phyloP scores from a whole-genome alignment of 371 early-diverging fungal species.

The Circinella minor region DNA sequence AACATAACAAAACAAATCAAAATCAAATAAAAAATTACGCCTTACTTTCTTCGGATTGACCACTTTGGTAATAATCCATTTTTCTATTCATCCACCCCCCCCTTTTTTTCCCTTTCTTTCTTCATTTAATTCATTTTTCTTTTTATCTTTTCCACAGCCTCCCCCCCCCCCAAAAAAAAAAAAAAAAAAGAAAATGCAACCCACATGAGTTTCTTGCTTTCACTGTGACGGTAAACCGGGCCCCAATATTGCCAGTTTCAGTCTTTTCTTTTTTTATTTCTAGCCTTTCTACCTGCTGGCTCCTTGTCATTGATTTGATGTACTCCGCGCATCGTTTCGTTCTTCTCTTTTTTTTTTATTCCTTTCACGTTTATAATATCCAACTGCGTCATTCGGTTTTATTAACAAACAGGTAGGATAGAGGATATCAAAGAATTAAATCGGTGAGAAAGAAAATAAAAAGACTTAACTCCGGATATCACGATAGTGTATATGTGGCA shows the following conservation, averaged over 20 bases:
- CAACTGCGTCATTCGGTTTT: too few relatives aligned
- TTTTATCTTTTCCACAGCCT: too few relatives aligned
- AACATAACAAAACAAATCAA: neutral
- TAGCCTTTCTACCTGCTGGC: conserved; percentile 9
- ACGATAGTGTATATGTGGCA: too few relatives aligned
- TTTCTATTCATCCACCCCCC: too few relatives aligned
- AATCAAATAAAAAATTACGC: neutral
- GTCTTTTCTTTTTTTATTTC: conserved; percentile 3
- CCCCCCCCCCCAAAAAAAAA: neutral
- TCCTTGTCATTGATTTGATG: neutral
- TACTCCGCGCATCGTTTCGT: neutral
- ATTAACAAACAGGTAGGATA: too few relatives aligned
- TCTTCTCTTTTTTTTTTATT: too few relatives aligned
- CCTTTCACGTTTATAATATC: too few relatives aligned
- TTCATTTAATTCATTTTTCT: too few relatives aligned
- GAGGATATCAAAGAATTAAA: too few relatives aligned
- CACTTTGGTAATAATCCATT: neutral
- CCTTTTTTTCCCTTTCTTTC: too few relatives aligned
- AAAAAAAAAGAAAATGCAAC: neutral
- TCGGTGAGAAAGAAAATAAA: too few relatives aligned
- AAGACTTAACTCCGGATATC: too few relatives aligned
- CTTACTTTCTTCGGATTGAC: conserved; percentile 1
- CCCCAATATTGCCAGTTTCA: conserved; percentile 9
- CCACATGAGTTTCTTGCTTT: conserved; percentile 9
- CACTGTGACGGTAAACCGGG: neutral